Evolutionary conservation across 78 protist genomes (phyloP).

Genomic region (Monocercomonoides exilis): DNA sequence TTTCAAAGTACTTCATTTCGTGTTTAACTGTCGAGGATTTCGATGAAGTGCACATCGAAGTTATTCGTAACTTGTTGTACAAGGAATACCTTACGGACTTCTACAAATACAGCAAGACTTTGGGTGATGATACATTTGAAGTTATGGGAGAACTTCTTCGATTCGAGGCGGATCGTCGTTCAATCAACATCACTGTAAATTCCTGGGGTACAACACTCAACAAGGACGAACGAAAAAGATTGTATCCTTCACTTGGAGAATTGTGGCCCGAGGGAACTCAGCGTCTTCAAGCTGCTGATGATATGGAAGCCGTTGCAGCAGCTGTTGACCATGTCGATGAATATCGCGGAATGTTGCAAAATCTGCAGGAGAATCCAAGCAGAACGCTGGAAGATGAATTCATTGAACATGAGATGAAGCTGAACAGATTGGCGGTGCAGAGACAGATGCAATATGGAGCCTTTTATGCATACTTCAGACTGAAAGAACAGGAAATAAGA

Average conservation of each 20-base stretch:
- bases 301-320: slow-evolving; percentile 43
- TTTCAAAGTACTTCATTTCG: slow-evolving; percentile 39
- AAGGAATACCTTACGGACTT: slow-evolving; percentile 88
- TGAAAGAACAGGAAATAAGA: slow-evolving; percentile 84
- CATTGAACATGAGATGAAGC: slow-evolving; percentile 55
- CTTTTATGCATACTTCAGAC: slow-evolving; percentile 72
- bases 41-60: slow-evolving; percentile 84
- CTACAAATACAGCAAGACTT: slow-evolving; percentile 51
- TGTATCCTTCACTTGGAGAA: slow-evolving; percentile 66
- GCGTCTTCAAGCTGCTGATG: slow-evolving; percentile 4
- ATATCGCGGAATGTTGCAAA: slow-evolving; percentile 66
- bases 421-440: slow-evolving; percentile 65
- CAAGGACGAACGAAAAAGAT: slow-evolving; percentile 64
- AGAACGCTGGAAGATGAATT: slow-evolving; percentile 76
- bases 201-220: slow-evolving; percentile 69
- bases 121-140: slow-evolving; percentile 74
- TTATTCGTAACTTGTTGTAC: slow-evolving; percentile 72
- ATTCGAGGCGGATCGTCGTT: slow-evolving; percentile 93
- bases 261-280: slow-evolving; percentile 62
- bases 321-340: slow-evolving; percentile 68
- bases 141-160: slow-evolving; percentile 60
- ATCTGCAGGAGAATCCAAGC: slow-evolving; percentile 28
- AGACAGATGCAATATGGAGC: slow-evolving; percentile 78
- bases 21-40: slow-evolving; percentile 63
- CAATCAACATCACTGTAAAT: slow-evolving; percentile 85